Percentiles rank a stretch among this genome's conserved stretches.
phyloP scores from a whole-genome alignment of 345 rosid genomes.

The Ceriops tagal region DNA sequence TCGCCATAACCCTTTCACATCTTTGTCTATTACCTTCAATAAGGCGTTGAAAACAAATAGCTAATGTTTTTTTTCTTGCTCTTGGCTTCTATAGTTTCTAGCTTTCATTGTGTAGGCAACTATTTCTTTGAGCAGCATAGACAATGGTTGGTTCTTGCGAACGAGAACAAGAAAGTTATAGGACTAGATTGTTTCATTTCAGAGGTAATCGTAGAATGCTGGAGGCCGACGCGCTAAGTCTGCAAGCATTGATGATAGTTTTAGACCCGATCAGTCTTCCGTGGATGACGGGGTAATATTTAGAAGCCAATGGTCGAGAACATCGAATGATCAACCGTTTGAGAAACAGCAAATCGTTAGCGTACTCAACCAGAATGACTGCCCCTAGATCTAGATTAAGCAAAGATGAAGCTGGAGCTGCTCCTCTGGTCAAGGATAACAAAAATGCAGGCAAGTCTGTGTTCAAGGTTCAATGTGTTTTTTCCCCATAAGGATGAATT shows the following conservation, averaged over 20 bases:
- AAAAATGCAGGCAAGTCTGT: constrained; percentile 25
- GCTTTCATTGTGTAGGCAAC: constrained; percentile 6
- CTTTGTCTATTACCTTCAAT: not conserved
- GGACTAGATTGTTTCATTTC: constrained; percentile 61
- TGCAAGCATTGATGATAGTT: constrained; percentile 36
- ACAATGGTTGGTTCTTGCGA: constrained; percentile 54
- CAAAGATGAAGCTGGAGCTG: constrained; percentile 19
- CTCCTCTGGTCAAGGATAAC: constrained; percentile 8
- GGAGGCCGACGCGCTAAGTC: constrained; percentile 39
- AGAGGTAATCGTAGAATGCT: constrained; percentile 37
- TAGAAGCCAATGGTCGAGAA: constrained; percentile 25
- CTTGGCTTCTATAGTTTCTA: not conserved
- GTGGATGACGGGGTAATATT: constrained; percentile 20
- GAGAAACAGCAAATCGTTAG: constrained; percentile 24
- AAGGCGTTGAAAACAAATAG: not conserved
- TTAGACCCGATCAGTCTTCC: constrained; percentile 26
- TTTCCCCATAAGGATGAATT: not conserved
- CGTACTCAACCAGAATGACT: constrained; percentile 13
- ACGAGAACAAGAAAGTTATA: constrained; percentile 48
- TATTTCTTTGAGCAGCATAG: not conserved
- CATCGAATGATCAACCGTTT: constrained; percentile 4
- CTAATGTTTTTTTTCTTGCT: not conserved
- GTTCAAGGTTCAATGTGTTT: not conserved
- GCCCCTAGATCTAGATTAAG: constrained; percentile 18
- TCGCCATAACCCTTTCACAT: no score